Evolutionary conservation across 2,329 filamentous ascomycete species (phyloP), one percentile per base, ranked within the genome.

Genomic region (Microcyclospora tardicrescens): DNA sequence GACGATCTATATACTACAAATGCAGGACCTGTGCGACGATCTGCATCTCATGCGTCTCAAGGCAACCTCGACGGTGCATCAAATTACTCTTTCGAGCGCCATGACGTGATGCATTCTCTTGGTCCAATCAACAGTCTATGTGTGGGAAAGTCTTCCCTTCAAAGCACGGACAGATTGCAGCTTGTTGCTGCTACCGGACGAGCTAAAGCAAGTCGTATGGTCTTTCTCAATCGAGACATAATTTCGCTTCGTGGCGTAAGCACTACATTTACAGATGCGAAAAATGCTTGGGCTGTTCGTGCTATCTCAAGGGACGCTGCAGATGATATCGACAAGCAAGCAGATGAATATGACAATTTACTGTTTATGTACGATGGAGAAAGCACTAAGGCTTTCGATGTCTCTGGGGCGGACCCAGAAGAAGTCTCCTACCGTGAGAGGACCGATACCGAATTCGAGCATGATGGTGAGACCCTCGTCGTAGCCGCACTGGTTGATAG

Each of bases 371-470:
- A 45, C 30, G 49, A 57, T 34, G 52, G 52, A 15, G 36, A 45
- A 33, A 31, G 36, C 11, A 57, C 56, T 11, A 51, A 49, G 36
- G 40, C 47, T 14, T 56, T 54, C 41, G 47, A 52, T 32, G 44
- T 53, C 11, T 15, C 33, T 5, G 27, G 28, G 3, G 33, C 36
- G n/a, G 40, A 34, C 4, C 43, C 43, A 12, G 45, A 45, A 9
- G 27, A 14, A 14, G 12, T n/a, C 5, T 39, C 32, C 8, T 57
- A 54, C 33, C 45, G 42, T 6, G 55, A 81, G 30, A 70, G 89
- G 6, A 75, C 76, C 28, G 84, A 81, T 30, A 85, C 86, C 0
- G 91, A 98, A 53, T 95, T 96, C 56, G 93, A 98, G 44, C 78
- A 82, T 34, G 84, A 87, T 45, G 91, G 87, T 16, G 75, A 80